Evolutionary conservation across 441 rosid genomes (phyloP), one percentile per base, ranked within the genome.

Genomic region (Geranium incanum): DNA sequence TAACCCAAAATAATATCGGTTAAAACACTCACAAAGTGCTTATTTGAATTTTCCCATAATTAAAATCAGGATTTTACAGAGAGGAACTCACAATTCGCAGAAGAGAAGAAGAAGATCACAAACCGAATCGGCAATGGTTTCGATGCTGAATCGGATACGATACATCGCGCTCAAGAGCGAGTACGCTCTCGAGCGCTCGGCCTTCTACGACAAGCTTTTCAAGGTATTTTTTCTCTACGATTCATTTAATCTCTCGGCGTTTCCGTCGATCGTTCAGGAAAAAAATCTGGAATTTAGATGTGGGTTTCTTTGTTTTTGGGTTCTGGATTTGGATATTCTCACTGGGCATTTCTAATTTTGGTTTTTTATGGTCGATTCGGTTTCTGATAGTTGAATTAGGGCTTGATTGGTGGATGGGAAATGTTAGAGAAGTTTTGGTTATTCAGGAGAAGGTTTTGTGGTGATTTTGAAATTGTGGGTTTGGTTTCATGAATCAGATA

Each of bases 61-160:
- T 28, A 28, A 28, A 28, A 28, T 28, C 21, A 21, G 21, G 21
- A 21, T 21, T 21, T 21, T 21, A 21, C 21, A 21, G 21, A 21
- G 21, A 21, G 21, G 21, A 21, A 21, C 21, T 21, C 33, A 28
- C n/a, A n/a, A 48, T 48, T 11, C 55, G 55, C 55, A 48, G 55
- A 45, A 45, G n/a, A 11, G 52, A 48, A 48, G 55, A 48, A 0
- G 55, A 48, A 48, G 55, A 48, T 48, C 55, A 48, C 55, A 48
- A 15, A 48, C 55, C n/a, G 55, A 48, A 48, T 48, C 66, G 13
- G 37, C 66, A 62, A 62, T 62, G 66, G 66, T 36, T 62, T 62
- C 66, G 36, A 21, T 62, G 66, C 2, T n/a, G 13, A 62, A 36
- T 62, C 66, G 66, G 37, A 12, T 62, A n/a, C 37, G 66, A 62